These are phyloP conservation scores for Allomyces macrogynus DNA, from an alignment of 192 early-diverging fungal species.

Conservation along the genomic window DNA sequence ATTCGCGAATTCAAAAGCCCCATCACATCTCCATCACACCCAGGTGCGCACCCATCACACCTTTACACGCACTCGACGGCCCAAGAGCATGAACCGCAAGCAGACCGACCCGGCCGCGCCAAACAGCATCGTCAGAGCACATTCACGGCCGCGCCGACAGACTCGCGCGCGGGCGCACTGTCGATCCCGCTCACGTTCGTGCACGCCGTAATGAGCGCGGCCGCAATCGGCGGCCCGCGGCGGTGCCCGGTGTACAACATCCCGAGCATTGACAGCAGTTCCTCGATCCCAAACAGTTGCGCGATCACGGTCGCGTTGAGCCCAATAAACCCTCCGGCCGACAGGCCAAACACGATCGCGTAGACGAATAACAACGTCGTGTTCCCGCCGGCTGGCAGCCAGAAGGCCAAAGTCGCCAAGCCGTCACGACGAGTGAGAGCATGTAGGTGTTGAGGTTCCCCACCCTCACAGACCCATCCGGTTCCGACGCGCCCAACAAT, in stretches of 20 bases:
- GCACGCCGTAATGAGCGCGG: background rate
- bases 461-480: background rate
- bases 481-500: background rate
- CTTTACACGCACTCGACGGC: background rate
- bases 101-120: background rate
- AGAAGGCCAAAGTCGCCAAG: background rate
- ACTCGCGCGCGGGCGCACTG: background rate
- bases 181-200: background rate
- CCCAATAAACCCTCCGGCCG: background rate
- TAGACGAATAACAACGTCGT: background rate
- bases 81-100: background rate
- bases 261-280: background rate
- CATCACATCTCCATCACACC: too few species aligned
- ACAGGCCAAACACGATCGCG: background rate
- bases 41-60: too few species aligned
- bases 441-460: constrained; percentile 1
- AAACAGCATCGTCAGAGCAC: background rate
- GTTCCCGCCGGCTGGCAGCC: background rate
- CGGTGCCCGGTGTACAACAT: background rate
- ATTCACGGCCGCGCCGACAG: background rate
- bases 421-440: background rate
- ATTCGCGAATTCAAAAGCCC: too few species aligned
- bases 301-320: background rate
- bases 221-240: background rate
- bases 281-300: background rate